phyloP scores from a whole-genome alignment of 176 grass and related monocot species.

The Hordeum marinum region DNA sequence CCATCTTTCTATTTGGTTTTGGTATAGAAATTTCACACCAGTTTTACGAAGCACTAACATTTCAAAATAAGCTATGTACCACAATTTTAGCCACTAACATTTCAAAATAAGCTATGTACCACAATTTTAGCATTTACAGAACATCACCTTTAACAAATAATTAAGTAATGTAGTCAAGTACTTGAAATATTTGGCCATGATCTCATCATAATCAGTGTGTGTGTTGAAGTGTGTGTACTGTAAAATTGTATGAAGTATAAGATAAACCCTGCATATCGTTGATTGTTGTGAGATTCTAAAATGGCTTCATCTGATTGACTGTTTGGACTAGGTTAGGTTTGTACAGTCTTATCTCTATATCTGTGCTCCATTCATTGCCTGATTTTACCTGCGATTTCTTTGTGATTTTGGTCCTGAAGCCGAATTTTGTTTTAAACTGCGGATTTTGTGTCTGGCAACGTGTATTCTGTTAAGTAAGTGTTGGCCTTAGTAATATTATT shows the following conservation, averaged over 20 bases:
- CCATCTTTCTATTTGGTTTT: slow-evolving; percentile 1
- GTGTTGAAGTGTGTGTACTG: background rate
- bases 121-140: background rate
- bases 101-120: background rate
- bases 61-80: background rate
- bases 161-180: background rate
- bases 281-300: background rate
- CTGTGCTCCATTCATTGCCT: background rate
- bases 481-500: background rate
- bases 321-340: background rate
- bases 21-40: background rate
- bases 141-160: background rate
- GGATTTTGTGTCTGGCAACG: background rate
- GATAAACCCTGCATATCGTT: background rate
- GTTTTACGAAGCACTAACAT: background rate
- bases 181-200: background rate
- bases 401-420: background rate
- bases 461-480: background rate
- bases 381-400: background rate
- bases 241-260: background rate
- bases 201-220: background rate
- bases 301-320: background rate
- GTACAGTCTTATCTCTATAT: background rate
- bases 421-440: background rate
- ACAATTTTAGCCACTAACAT: too few species aligned